phyloP scores from a whole-genome alignment of 768 basidiomycete genomes.

The Suillus plorans region DNA sequence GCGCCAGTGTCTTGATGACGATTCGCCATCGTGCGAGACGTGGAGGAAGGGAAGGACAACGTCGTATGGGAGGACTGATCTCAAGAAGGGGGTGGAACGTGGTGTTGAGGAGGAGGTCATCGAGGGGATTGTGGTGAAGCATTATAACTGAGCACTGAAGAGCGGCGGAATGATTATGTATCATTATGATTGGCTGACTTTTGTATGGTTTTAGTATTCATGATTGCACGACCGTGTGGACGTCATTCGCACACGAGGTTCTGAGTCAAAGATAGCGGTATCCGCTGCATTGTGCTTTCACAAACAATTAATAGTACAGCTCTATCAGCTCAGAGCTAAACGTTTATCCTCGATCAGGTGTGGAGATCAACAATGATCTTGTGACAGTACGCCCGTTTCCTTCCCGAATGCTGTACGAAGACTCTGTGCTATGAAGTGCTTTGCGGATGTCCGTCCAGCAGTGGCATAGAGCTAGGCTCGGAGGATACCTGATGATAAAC shows the following conservation, averaged over 20 bases:
- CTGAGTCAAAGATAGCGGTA: not conserved
- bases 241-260: not conserved
- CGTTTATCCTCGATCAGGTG: not conserved
- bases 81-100: conserved; percentile 27
- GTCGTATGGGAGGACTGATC: conserved; percentile 29
- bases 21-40: conserved; percentile 27
- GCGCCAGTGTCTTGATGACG: conserved; percentile 24
- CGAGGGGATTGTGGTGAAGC: conserved; percentile 31
- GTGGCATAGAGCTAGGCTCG: not conserved
- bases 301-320: not conserved
- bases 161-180: not conserved
- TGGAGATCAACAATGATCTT: not conserved
- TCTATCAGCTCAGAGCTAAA: not conserved
- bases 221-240: not conserved
- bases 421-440: not conserved
- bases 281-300: not conserved
- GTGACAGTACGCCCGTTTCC: not conserved
- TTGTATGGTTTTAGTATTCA: no score
- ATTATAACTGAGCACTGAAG: conserved; percentile 26
- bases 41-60: conserved; percentile 32
- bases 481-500: not conserved
- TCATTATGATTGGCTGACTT: not conserved
- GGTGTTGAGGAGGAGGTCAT: conserved; percentile 34
- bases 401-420: not conserved
- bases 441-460: not conserved